Base-by-base conservation (phyloP, 805 yeast species). In the Metschnikowia drakensbergensis region DNA sequence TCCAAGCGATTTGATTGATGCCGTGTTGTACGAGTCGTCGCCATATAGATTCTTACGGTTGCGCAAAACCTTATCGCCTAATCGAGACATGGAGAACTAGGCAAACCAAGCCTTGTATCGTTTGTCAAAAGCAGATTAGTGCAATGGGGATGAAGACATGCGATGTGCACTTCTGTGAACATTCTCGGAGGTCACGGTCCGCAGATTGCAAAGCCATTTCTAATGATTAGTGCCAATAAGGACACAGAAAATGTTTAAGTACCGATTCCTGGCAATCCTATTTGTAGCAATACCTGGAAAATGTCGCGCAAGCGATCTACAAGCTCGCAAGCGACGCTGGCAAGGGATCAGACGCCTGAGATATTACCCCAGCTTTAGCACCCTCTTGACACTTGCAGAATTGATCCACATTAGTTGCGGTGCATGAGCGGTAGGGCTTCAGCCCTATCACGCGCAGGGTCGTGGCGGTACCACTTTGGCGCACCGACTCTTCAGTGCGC, bases 371-470 rank as follows among this genome's bases (percentile, higher is more conserved):
- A 17, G 17, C 17, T 17, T 17, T 17, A 17, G 17, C 17, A 17
- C 17, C 17, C 17, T 17, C 17, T 17, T 17, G 17, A 17, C 17
- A 17, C 17, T 17, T 17, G 17, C 17, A 17, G 17, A 17, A 17
- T 17, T 17, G 17, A 17, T 17, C 17, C 17, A 17, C 17, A 17
- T 17, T 17, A 17, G 17, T 17, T 2, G 17, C 17, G 17, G 17
- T 17, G 17, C 17, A 17, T 17, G 17, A 17, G 17, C 17, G 17
- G 17, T 23, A 46, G 57, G 57, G 57, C 54, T 47, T 26, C 23
- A 47, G 57, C 57, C 57, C 57, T 54, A 41, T n/a, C 17, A 2
- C 37, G 43, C 34, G 17, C 5, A 3, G 5, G 23, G 43, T 40
- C 35, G 43, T 40, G 43, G 41, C 33, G 6, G 26, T 3, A 38